These are phyloP conservation scores for Triangularia verruculosa DNA, from an alignment of 2,329 filamentous ascomycete species.

Conservation along the genomic window DNA sequence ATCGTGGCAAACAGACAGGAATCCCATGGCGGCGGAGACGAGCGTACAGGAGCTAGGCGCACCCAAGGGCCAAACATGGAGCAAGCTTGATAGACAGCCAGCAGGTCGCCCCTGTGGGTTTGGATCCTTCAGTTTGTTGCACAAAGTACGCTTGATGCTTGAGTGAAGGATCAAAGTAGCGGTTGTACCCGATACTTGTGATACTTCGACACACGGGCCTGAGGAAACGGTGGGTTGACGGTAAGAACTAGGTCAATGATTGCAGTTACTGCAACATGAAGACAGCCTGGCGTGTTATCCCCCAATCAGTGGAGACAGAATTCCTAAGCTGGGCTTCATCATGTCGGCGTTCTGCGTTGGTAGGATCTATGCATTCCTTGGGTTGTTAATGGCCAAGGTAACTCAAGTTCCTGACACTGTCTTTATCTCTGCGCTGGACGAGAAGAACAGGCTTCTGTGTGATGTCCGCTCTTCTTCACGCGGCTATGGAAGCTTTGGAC, in stretches of 20 bases:
- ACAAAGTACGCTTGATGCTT: background rate
- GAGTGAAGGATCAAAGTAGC: background rate
- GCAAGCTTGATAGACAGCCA: background rate
- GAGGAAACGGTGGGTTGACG: background rate
- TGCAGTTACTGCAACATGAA: background rate
- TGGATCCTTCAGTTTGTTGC: background rate
- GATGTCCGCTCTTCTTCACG: no score
- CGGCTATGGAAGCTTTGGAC: no score
- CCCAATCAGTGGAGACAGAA: no score
- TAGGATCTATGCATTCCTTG: no score
- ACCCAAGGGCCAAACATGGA: no score
- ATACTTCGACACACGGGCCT: background rate
- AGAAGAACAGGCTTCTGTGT: no score
- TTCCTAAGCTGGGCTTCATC: no score
- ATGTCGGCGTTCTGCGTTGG: background rate
- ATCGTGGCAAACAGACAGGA: background rate
- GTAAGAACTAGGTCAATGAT: background rate
- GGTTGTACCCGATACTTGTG: background rate
- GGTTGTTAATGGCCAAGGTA: no score
- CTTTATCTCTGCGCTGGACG: no score
- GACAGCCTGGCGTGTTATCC: no score
- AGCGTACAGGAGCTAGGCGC: background rate
- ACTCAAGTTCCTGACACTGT: no score
- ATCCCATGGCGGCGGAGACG: background rate
- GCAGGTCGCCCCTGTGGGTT: background rate